Percentiles rank a stretch among this genome's conserved stretches.
These are phyloP conservation scores for Quercus cerris DNA, from an alignment of 306 rosid species.

Conservation along the genomic window DNA sequence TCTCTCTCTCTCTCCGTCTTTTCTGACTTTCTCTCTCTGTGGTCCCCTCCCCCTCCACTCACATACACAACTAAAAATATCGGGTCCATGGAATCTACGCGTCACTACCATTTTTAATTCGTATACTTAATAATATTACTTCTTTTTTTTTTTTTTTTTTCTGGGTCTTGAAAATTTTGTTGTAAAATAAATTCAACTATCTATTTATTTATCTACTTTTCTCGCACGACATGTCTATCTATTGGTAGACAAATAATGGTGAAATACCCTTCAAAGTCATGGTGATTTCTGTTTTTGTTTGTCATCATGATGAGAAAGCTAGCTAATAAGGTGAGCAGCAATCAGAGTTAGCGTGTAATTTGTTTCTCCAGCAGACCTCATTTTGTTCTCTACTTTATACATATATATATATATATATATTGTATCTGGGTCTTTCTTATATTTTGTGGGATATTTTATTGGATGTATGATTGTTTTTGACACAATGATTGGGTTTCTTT, in stretches of 20 bases:
- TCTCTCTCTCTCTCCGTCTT: conserved; percentile 16
- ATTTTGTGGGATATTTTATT: conserved; percentile 15
- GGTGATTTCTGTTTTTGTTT: conserved; percentile 11
- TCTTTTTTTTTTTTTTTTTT: too few relatives aligned
- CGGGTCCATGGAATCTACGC: conserved; percentile 25
- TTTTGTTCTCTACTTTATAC: neutral
- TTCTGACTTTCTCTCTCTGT: conserved; percentile 22
- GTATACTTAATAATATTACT: neutral
- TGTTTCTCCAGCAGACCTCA: neutral
- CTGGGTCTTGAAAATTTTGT: too few relatives aligned
- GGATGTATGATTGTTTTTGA: conserved; percentile 18
- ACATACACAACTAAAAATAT: neutral
- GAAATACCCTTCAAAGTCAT: conserved; percentile 1
- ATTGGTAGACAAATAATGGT: neutral
- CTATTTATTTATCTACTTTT: neutral
- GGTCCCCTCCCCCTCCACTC: conserved; percentile 16
- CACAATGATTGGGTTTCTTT: conserved; percentile 13
- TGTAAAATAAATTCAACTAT: too few relatives aligned
- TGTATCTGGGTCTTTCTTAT: conserved; percentile 24
- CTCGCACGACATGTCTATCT: neutral
- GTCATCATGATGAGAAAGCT: conserved; percentile 1
- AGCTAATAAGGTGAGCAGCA: too few relatives aligned
- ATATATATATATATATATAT: neutral
- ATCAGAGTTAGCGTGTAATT: conserved; percentile 6
- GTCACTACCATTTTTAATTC: neutral